These are phyloP conservation scores for Pseudogymnoascus sp. DNA, from an alignment of 2,329 filamentous ascomycete genomes.

Conservation along the genomic window DNA sequence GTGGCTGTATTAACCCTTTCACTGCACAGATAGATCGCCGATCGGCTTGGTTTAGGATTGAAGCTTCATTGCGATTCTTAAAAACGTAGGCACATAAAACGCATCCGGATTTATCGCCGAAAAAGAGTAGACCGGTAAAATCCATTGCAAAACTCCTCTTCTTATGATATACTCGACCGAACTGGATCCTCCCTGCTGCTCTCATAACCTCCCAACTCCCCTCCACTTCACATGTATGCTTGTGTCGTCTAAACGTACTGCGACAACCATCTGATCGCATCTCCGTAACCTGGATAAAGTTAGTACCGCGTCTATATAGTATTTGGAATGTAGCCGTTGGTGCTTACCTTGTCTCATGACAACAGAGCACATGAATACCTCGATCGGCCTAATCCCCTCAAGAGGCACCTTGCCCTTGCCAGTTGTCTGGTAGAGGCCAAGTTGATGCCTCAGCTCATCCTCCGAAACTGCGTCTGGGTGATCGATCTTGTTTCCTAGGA, in stretches of 20 bases:
- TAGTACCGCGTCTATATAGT: conserved; percentile 18
- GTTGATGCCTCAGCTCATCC: conserved; percentile 84
- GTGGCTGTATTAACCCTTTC: background rate
- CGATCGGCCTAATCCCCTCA: conserved; percentile 88
- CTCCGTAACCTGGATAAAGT: conserved; percentile 59
- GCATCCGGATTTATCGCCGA: background rate
- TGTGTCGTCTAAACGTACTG: conserved; percentile 67
- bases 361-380: conserved; percentile 98
- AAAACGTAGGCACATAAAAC: conserved; percentile 8
- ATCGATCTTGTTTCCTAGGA: conserved; percentile 99
- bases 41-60: background rate
- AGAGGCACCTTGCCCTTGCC: conserved; percentile 91
- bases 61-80: conserved; percentile 7
- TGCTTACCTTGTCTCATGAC: conserved; percentile 84
- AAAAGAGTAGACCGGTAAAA: conserved; percentile 12
- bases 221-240: background rate
- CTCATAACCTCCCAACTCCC: conserved; percentile 6
- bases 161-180: conserved; percentile 19
- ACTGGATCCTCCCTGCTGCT: conserved; percentile 8
- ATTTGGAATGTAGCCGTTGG: background rate
- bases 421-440: conserved; percentile 92
- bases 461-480: conserved; percentile 92
- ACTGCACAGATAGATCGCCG: background rate
- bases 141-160: conserved; percentile 26
- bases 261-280: conserved; percentile 84